Evolutionary conservation across 2,329 filamentous ascomycete species (phyloP), one percentile per base, ranked within the genome.

Genomic region (Metarhizium guizhouense): DNA sequence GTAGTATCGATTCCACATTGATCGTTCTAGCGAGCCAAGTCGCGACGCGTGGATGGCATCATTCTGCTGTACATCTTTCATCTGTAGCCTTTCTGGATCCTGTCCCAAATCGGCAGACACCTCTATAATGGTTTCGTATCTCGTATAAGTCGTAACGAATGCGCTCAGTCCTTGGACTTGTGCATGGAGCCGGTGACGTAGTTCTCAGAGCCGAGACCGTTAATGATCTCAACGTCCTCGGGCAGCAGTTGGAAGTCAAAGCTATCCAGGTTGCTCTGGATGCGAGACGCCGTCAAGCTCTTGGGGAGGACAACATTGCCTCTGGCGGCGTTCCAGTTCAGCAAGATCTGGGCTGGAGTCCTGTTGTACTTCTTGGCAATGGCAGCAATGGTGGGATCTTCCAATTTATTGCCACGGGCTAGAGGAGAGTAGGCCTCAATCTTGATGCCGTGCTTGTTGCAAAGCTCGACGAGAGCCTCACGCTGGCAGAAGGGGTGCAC

Each of bases 281-380:
- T 86, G 54, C 88, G 78, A 53, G 80, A 76, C 64, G 78, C 75
- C 56, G 76, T 82, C 56, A 81, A 74, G 68, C 86, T 90, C 78
- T 94, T 92, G 18, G 88, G 88, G 59, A 92, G 73, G 7, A 86
- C 83, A 48, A 90, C 82, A 65, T 85, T 87, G 53, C 84, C 85
- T 64, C 89, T 81, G 67, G 93, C 86, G 59, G 91, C 72, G 59
- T 83, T 87, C 90, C 89, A 94, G 60, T 88, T 81, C 54, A 95
- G 78, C 67, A 94, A 73, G 53, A 95, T 72, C 72, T 94, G 89
- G 8, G 84, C 88, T 7, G 85, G 80, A 1, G 84, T 86, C 67
- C 83, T 88, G 11, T 71, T 71, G 70, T 94, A 90, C 70, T 89
- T 87, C 65, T 80, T 76, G 7, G 86, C 78, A 30, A 94, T 70